Base-by-base conservation (phyloP, 2,329 filamentous ascomycete species). In the Cladosporium sphaerospermum region DNA sequence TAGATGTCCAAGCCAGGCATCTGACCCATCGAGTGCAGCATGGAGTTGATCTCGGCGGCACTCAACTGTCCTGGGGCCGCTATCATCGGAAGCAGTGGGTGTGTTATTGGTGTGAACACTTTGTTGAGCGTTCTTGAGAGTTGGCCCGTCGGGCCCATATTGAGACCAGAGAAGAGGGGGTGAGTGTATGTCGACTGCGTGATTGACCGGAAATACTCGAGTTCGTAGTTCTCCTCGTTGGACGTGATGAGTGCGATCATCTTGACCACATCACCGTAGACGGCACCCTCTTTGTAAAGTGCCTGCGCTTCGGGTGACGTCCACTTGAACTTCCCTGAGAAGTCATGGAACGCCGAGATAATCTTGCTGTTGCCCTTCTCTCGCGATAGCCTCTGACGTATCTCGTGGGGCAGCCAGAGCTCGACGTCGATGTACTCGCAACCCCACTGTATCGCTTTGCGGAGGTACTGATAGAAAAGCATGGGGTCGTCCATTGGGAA, bases 261-360 rank as follows among this genome's bases (percentile, higher is more conserved):
- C 74, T 93, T 95, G 64, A 95, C 84, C 54, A 95, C 88, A 67
- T 95, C 88, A 44, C 86, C 86, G 60, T 90, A 89, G 54, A 82
- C 81, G 44, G 81, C 80, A 8, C 86, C 88, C 59, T 84, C 79
- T 55, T 81, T 75, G 61, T 91, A 95, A 3, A 92, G 78, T 9
- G 79, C 74, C 62, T 87, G 81, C 1, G 88, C 88, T 59, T 86
- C 79, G 6, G 79, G 71, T 0, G 87, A 88, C 1, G 86, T 85
- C 89, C 89, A 95, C 63, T 85, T 88, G 76, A 92, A 92, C 1
- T 77, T 84, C 1, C 88, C 87, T 0, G 88, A 90, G 64, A 92
- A 92, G 72, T 93, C 89, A 67, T 95, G 89, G 64, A 92, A 93
- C 10, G 89, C 89, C n/a, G 88, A 92, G 75, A 95, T 90, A 69